phyloP scores from a whole-genome alignment of 202 grass and related monocot genomes.

The Saccharum hybrid region DNA sequence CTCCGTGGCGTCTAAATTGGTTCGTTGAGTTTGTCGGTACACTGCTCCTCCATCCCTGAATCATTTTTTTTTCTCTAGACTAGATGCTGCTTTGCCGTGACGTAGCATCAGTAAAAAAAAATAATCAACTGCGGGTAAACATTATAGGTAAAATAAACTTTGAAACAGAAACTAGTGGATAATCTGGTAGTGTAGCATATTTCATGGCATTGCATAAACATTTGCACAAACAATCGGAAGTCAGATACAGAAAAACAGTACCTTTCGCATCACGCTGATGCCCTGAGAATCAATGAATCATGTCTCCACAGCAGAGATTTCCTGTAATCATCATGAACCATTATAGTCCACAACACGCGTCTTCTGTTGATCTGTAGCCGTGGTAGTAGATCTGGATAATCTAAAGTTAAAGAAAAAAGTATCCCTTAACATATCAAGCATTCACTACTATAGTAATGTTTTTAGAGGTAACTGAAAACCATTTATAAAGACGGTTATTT shows the following conservation, averaged over 20 bases:
- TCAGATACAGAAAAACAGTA: background rate
- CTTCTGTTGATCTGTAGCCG: too few relatives aligned
- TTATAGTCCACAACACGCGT: too few relatives aligned
- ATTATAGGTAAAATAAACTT: too few relatives aligned
- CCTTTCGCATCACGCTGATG: background rate
- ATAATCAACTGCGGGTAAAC: background rate
- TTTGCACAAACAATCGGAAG: background rate
- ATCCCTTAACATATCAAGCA: background rate
- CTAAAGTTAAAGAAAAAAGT: background rate
- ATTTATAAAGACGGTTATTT: background rate
- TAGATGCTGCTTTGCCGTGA: background rate
- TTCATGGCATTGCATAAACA: background rate
- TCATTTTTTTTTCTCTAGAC: background rate
- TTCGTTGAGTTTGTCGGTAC: background rate
- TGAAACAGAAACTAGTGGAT: background rate
- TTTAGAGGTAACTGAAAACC: background rate
- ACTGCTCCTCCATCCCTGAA: background rate
- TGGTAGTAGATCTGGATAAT: background rate
- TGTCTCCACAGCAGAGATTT: background rate
- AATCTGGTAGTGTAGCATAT: background rate
- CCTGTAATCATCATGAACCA: background rate
- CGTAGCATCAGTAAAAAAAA: background rate
- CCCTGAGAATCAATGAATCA: background rate
- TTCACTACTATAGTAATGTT: background rate
- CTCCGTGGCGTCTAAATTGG: constrained; percentile 12